Evolutionary conservation across 2,329 filamentous ascomycete genomes (phyloP).

Genomic region (Rasamsonia emersonii): DNA sequence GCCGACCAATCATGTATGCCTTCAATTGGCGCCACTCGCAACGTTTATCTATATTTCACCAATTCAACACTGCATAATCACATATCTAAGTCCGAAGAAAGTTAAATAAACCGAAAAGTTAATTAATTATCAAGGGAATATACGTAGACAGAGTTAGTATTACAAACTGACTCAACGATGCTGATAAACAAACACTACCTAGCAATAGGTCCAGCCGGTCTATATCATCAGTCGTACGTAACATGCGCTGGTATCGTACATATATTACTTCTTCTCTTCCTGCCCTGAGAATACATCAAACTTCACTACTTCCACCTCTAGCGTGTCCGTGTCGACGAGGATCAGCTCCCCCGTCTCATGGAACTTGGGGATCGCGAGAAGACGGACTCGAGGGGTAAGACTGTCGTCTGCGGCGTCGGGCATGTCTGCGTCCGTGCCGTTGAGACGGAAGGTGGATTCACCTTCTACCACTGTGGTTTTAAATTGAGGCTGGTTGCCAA

Average conservation of each 20-base stretch:
- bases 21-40: too few relatives aligned
- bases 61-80: too few relatives aligned
- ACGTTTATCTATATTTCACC: too few relatives aligned
- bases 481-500: constrained; percentile 74
- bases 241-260: constrained; percentile 4
- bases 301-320: constrained; percentile 66
- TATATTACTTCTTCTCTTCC: constrained; percentile 24
- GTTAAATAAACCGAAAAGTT: too few relatives aligned
- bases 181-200: too few relatives aligned
- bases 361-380: constrained; percentile 81
- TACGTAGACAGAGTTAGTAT: too few relatives aligned
- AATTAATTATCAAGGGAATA: too few relatives aligned
- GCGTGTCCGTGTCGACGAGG: constrained; percentile 73
- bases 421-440: constrained; percentile 27
- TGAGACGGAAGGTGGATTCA: constrained; percentile 21
- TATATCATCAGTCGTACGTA: constrained; percentile 5
- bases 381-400: constrained; percentile 60
- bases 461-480: constrained; percentile 60
- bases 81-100: too few relatives aligned
- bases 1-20: too few relatives aligned
- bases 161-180: too few relatives aligned
- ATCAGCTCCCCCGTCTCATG: constrained; percentile 69
- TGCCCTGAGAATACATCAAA: constrained; percentile 37
- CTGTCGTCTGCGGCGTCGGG: constrained; percentile 32
- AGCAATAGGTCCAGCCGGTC: too few relatives aligned